Percentiles rank a stretch among this genome's conserved stretches.
These are phyloP conservation scores for Salvia splendens DNA, from an alignment of 257 asterid species.

Conservation along the genomic window DNA sequence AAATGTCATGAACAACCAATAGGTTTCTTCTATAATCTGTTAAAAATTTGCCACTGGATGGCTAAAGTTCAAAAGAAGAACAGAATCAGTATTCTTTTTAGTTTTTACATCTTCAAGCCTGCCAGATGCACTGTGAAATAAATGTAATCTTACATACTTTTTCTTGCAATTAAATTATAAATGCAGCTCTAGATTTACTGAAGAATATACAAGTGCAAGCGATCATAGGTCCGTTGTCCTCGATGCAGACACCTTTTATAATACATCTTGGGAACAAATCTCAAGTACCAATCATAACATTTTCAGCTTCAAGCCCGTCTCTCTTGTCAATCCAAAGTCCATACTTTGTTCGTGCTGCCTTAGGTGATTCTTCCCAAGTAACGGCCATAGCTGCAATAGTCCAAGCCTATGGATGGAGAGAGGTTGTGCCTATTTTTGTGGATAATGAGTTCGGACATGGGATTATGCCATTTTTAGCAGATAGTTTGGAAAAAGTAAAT, in stretches of 20 bases:
- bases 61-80: too few relatives aligned
- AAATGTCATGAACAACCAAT: too few relatives aligned
- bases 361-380: conserved; percentile 41
- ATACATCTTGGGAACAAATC: conserved; percentile 41
- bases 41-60: too few relatives aligned
- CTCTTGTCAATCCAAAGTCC: conserved; percentile 37
- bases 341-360: conserved; percentile 41
- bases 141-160: background rate
- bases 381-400: conserved; percentile 36
- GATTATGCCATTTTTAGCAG: conserved; percentile 37
- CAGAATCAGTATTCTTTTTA: too few relatives aligned
- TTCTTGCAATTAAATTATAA: background rate
- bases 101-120: too few relatives aligned
- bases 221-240: conserved; percentile 46
- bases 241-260: conserved; percentile 46
- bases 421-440: conserved; percentile 36
- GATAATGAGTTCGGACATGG: conserved; percentile 46
- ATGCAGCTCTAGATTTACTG: conserved; percentile 45
- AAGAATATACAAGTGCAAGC: conserved; percentile 50
- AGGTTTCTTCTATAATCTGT: too few relatives aligned
- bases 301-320: conserved; percentile 53
- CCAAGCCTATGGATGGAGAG: conserved; percentile 47
- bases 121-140: too few relatives aligned
- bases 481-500: conserved; percentile 38
- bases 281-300: conserved; percentile 47